Conservation (phyloP, 176 grass and related monocot genomes). For the Eragrostis nindensis region DNA sequence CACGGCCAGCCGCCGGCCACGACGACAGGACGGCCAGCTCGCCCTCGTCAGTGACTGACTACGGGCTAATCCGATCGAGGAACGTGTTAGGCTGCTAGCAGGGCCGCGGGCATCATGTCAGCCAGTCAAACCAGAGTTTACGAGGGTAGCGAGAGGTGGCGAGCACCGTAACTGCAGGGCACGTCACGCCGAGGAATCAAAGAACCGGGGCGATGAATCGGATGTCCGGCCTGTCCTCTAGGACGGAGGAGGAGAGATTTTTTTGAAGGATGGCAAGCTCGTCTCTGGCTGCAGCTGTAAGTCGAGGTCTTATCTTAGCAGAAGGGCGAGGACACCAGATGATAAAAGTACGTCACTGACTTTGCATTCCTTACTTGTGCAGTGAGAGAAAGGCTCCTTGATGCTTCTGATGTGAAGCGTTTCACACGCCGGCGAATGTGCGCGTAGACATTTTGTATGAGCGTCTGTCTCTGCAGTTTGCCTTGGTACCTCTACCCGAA, state of each 20-base stretch:
- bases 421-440: background rate
- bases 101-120: constrained; percentile 3
- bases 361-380: too few relatives aligned
- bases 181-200: background rate
- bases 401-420: background rate
- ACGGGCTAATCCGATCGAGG: background rate
- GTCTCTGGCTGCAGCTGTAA: too few relatives aligned
- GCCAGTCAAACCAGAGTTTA: background rate
- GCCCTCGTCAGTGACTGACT: background rate
- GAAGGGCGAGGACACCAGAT: too few relatives aligned
- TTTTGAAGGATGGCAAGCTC: too few relatives aligned
- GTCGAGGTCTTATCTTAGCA: too few relatives aligned
- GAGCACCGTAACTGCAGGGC: constrained; percentile 28
- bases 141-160: background rate
- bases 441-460: background rate
- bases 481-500: background rate
- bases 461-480: background rate
- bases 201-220: too few relatives aligned
- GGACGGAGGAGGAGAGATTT: too few relatives aligned
- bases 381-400: too few relatives aligned
- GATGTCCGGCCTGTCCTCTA: too few relatives aligned
- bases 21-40: background rate
- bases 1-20: constrained; percentile 22
- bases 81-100: constrained; percentile 32
- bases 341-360: too few relatives aligned